Conservation (phyloP, 1,284 basidiomycete genomes). For the Ceratobasidium sp. region DNA sequence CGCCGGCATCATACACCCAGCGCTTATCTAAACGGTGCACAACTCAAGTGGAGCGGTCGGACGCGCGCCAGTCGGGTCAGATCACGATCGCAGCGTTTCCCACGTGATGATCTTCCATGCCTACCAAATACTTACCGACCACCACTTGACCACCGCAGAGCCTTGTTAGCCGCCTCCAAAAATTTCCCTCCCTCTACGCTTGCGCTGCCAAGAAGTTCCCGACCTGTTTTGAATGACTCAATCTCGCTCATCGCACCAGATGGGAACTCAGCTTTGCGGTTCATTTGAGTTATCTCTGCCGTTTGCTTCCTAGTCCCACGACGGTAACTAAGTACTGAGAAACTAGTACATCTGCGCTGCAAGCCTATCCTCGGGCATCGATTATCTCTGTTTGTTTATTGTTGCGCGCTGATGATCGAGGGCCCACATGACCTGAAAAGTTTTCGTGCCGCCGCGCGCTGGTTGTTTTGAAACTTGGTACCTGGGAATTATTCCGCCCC, state of each 20-base stretch:
- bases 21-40: no score
- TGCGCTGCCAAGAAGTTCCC: no score
- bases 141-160: no score
- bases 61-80: no score
- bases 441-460: background rate
- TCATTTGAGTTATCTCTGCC: background rate
- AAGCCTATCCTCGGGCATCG: background rate
- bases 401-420: constrained; percentile 1
- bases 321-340: background rate
- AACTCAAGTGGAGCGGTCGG: no score
- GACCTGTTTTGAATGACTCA: background rate
- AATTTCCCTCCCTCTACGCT: no score
- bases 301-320: background rate
- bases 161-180: no score
- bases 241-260: background rate
- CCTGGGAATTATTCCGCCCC: background rate
- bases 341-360: constrained; percentile 1
- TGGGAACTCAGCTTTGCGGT: background rate
- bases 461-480: background rate
- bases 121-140: no score
- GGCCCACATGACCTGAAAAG: background rate
- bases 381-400: background rate
- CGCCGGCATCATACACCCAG: no score
- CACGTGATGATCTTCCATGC: no score
- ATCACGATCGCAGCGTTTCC: no score